A percentile compares a stretch with the other conserved stretches of the same genome.
These are phyloP conservation scores for Penicillium herquei DNA, from an alignment of 495 filamentous ascomycete genomes.

Conservation along the genomic window DNA sequence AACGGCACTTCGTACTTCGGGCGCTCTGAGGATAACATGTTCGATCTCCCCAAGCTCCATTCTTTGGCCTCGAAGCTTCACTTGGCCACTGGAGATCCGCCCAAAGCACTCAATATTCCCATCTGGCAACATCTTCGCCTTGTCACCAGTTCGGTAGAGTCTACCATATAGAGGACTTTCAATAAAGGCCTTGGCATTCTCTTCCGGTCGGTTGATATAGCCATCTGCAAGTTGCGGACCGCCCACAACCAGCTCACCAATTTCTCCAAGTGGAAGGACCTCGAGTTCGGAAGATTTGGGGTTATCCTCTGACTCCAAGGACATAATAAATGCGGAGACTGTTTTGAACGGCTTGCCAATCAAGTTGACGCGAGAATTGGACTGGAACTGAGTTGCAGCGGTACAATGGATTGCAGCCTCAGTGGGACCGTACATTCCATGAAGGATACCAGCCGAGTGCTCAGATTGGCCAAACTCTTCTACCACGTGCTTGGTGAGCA, in stretches of 20 bases:
- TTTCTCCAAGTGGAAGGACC: slow-evolving; percentile 63
- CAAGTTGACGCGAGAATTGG: slow-evolving; percentile 53
- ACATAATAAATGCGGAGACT: slow-evolving; percentile 70
- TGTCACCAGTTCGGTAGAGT: slow-evolving; percentile 84
- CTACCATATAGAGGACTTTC: slow-evolving; percentile 49
- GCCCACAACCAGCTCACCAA: slow-evolving; percentile 81
- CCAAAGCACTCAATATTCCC: slow-evolving; percentile 80
- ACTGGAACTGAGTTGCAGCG: slow-evolving; percentile 45
- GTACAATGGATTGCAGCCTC: slow-evolving; percentile 82
- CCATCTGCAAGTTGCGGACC: slow-evolving; percentile 73
- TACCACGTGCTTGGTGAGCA: slow-evolving; percentile 71
- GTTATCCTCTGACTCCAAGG: slow-evolving; percentile 30
- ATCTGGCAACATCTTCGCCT: slow-evolving; percentile 61
- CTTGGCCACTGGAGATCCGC: slow-evolving; percentile 70
- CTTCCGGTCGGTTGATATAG: slow-evolving; percentile 75
- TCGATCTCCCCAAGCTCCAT: slow-evolving; percentile 85
- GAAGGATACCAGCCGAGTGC: slow-evolving; percentile 52
- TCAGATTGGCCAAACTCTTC: slow-evolving; percentile 63
- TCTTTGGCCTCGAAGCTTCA: slow-evolving; percentile 79
- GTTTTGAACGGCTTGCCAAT: slow-evolving; percentile 74
- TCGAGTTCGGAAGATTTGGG: slow-evolving; percentile 29
- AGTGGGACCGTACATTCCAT: slow-evolving; percentile 86
- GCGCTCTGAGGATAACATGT: slow-evolving; percentile 56
- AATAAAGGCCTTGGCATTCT: slow-evolving; percentile 66
- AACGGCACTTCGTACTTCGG: slow-evolving; percentile 52